Base-by-base conservation (phyloP, 441 rosid genomes). In the Geranium incanum region DNA sequence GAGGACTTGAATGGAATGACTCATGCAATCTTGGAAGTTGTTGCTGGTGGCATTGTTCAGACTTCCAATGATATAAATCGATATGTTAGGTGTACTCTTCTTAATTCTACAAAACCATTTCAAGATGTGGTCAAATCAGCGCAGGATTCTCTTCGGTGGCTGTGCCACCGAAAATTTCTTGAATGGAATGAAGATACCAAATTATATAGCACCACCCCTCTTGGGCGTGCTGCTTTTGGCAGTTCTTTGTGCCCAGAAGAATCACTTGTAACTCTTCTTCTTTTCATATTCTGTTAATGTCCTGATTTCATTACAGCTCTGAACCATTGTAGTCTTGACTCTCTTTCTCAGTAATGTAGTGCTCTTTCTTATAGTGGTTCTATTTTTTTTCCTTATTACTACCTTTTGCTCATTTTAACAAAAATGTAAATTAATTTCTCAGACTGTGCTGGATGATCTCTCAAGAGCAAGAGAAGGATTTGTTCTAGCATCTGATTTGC, bases 1-100 rank as follows among this genome's bases (percentile, higher is more conserved):
- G 97, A 95, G 82, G 99, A 95, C 81, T 92, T 92, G 80, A 95
- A 92, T 80, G 98, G 99, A 82, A 95, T 95, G 99, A 90, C 93
- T 74, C 99, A 95, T 87, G 99, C 99, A 78, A 95, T 95, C 78
- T 85, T 95, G 74, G 99, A 95, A 85, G 99, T 89, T 80, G 98
- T 92, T 81, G 98, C 99, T 76, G 96, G 98, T 82, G 97, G 97
- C 73, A 90, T 92, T 82, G 99, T 95, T 78, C 98, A 92, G 84
- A 87, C 96, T 73, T 95, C 98, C 66, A 81, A 82, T 81, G 99
- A 95, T 79, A 87, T 95, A 78, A 90, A 95, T 78, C 89, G 98
- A 72, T 95, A 90, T 78, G 99, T 95, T 71, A 85, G 92, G 81
- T 95, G 99, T 80, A 95, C 98, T 67, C 99, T 95, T 82, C 93